These are phyloP conservation scores for Termitomyces bulborhizus DNA, from an alignment of 768 basidiomycete genomes.

Conservation along the genomic window DNA sequence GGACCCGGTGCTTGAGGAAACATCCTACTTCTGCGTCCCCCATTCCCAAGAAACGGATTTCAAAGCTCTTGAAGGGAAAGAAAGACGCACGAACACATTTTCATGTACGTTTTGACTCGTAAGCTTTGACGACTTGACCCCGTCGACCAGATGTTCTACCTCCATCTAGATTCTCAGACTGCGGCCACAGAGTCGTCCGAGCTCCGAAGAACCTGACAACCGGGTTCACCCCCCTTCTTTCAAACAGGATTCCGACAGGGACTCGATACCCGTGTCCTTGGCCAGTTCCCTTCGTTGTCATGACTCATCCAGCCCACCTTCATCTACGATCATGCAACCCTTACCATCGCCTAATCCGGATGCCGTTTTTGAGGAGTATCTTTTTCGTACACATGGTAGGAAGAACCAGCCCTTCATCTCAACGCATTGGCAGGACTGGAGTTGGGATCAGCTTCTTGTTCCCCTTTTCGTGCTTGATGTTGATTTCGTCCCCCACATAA, in stretches of 20 bases:
- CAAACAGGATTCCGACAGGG: not conserved
- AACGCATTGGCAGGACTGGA: constrained; percentile 34
- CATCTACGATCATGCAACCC: not conserved
- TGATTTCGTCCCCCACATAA: constrained; percentile 1
- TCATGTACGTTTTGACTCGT: constrained; percentile 8
- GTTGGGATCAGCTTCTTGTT: constrained; percentile 34
- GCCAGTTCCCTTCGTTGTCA: not conserved
- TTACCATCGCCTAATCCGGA: constrained; percentile 8
- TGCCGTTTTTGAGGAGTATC: constrained; percentile 23
- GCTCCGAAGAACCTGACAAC: not conserved
- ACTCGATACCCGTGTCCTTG: not conserved
- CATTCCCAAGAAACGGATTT: constrained; percentile 4
- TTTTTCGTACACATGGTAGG: constrained; percentile 25
- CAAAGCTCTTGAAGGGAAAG: constrained; percentile 2
- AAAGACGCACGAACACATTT: not conserved
- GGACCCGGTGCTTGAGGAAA: constrained; percentile 51
- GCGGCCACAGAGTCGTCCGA: not conserved
- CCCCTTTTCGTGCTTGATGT: constrained; percentile 21
- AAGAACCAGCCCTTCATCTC: constrained; percentile 11
- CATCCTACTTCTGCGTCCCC: not conserved
- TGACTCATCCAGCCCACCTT: constrained; percentile 3
- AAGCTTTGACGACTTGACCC: constrained; percentile 1
- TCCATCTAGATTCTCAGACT: constrained; percentile 1
- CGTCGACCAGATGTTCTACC: constrained; percentile 4
- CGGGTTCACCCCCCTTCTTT: not conserved